Evolutionary conservation across 1,139 yeast species (phyloP), one percentile per base, ranked within the genome.

Genomic region (Blastobotrys elegans): DNA sequence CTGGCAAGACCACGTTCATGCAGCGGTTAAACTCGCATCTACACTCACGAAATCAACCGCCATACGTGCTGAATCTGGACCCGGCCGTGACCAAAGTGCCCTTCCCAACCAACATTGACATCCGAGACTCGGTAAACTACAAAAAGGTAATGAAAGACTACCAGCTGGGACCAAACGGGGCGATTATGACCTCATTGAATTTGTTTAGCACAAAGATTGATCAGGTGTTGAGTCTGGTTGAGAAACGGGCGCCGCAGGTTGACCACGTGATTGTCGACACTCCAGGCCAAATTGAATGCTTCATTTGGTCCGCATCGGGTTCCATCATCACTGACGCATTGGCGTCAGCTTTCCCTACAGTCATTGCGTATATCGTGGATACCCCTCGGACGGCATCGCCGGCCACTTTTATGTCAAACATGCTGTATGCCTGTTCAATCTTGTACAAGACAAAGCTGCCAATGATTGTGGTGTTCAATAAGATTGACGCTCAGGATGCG

Each of bases 231-330:
- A 76, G 79, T 42, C 72, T 94, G 42, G 86, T 90, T 18, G 96
- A 90, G 61, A 88, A 88, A 62, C 77, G 94, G 59, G 74, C 87
- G 1, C 82, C 79, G 26, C 70, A 58, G 24, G 59, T 67, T 53
- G 68, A 79, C 27, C 84, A 89, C 64, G 86, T 92, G 53, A 84
- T 94, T 41, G 78, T 92, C 45, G 99, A 94, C 66, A 94, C 99
- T 0, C 99, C 99, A 0, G 99, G 99, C 6, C 99, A 94, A 67
- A 94, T 94, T 53, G 98, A 92, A 66, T 88, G 97, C 69, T 92
- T 92, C 64, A 89, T 92, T 45, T 70, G 74, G 73, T 84, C 95
- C 42, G 98, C 98, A 0, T 86, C 96, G 41, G 99, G 99, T 8
- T 78, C 97, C 18, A 94, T 94, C 53, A 87, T 94, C 50, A 90